Base-by-base conservation (phyloP, 192 early-diverging fungal species). In the Allomyces macrogynus region DNA sequence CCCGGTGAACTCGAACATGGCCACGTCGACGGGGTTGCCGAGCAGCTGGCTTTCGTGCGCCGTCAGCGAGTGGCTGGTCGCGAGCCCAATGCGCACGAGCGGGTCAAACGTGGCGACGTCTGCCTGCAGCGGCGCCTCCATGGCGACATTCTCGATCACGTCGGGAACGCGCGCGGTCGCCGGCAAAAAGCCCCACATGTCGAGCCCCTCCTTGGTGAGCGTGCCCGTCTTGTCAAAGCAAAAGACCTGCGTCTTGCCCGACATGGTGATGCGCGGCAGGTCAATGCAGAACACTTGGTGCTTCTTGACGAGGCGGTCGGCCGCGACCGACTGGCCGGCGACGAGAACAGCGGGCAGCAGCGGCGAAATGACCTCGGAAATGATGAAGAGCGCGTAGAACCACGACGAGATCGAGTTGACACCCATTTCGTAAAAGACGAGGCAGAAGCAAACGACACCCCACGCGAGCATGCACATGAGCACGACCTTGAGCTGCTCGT, bases 171-270 rank as follows among this genome's bases (percentile, higher is more conserved):
- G 16, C 16, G 49, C 49, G 12, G 49, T 57, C 49, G 49, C 49
- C 16, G 49, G 49, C 20, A 57, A 57, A 57, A 57, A 57, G 12
- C 81, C 86, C 63, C 71, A 73, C 64, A 80, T 87, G 69, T 87
- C 80, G n/a, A 89, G 75, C 14, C 84, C 84, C 72, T 87, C 84
- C 64, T 80, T 79, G 4, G 86, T 89, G 61, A 89, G 73, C 22
- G 87, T 89, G 27, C 87, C 87, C 20, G 86, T 86, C 74, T 89
- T 87, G 69, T 87, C 87, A 57, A 88, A 87, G 71, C 81, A 83
- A 63, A 87, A 86, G n/a, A 88, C 77, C 27, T 79, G 82, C 23
- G 87, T 84, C 70, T 89, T 89, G 61, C 84, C 87, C 7, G 82
- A 78, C 67, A 88, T 65, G 23, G 82, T 85, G 68, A 89, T 87